phyloP scores from a whole-genome alignment of 768 basidiomycete species.

The Mrakia gelida region DNA sequence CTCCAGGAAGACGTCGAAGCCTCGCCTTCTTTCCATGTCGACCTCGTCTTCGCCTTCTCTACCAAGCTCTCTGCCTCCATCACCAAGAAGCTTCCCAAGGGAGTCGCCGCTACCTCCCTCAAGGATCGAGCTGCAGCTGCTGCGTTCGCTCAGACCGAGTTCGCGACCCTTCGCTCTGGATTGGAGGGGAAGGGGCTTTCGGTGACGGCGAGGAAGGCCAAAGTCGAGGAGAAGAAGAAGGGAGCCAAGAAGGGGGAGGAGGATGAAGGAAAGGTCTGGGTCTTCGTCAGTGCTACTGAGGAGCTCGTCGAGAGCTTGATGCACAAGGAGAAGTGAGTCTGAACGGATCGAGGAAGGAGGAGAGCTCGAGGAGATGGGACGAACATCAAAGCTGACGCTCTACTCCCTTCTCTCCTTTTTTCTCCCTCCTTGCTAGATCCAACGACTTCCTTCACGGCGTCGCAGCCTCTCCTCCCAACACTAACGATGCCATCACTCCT shows the following conservation, averaged over 20 bases:
- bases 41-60: slow-evolving; percentile 23
- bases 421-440: neutral
- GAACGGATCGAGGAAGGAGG: neutral
- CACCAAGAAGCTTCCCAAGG: neutral
- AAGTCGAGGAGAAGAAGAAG: neutral
- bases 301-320: slow-evolving; percentile 16
- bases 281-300: slow-evolving; percentile 23
- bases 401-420: neutral
- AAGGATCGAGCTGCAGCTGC: neutral
- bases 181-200: slow-evolving; percentile 15
- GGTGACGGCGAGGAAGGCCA: slow-evolving; percentile 22
- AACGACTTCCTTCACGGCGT: slow-evolving; percentile 46
- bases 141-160: slow-evolving; percentile 7
- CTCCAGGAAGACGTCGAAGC: neutral
- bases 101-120: neutral
- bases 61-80: neutral
- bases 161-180: neutral
- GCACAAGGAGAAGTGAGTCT: slow-evolving; percentile 23
- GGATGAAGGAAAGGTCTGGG: slow-evolving; percentile 20
- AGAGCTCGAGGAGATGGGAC: neutral
- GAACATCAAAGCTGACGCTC: neutral
- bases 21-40: slow-evolving; percentile 1
- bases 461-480: slow-evolving; percentile 49
- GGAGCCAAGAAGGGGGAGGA: neutral
- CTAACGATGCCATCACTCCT: slow-evolving; percentile 52